Percentiles rank a stretch among this genome's conserved stretches.
Conservation (phyloP, 1,284 basidiomycete genomes). For the Apiotrichum montevideense region DNA sequence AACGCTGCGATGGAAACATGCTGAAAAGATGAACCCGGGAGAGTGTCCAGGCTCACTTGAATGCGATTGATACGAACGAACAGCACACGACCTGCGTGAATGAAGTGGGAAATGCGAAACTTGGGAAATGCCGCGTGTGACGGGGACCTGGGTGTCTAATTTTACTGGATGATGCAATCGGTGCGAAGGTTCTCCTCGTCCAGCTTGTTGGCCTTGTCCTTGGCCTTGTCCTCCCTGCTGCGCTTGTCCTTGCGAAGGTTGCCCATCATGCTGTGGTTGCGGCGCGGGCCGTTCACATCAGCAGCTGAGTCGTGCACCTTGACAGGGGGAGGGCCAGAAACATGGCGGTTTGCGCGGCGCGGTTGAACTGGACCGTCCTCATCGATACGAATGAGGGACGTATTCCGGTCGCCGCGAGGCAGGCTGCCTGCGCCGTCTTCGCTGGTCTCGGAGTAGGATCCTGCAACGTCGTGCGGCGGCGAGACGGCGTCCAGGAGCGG, state of each 20-base stretch:
- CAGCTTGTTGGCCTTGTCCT: not conserved
- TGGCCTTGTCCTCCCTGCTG: not conserved
- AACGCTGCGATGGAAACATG: not conserved
- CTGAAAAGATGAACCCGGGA: not conserved
- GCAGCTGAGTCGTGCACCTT: not conserved
- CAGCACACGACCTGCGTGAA: too few relatives aligned
- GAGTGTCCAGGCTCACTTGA: not conserved
- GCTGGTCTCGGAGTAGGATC: conserved; percentile 14
- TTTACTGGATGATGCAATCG: not conserved
- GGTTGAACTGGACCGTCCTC: conserved; percentile 13
- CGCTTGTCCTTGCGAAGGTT: not conserved
- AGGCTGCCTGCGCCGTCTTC: conserved; percentile 7
- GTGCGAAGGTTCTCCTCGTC: not conserved
- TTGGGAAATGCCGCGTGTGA: not conserved
- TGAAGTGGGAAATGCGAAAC: not conserved
- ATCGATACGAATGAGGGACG: conserved; percentile 16
- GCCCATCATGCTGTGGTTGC: not conserved
- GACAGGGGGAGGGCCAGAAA: not conserved
- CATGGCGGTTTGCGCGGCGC: not conserved
- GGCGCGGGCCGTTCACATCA: not conserved
- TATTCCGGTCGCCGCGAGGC: conserved; percentile 7
- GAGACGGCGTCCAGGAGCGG: not conserved
- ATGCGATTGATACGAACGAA: not conserved
- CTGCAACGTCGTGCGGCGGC: not conserved
- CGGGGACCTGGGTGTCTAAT: not conserved